phyloP scores from a whole-genome alignment of 2,329 filamentous ascomycete species.

The Cryphonectria naterciae region DNA sequence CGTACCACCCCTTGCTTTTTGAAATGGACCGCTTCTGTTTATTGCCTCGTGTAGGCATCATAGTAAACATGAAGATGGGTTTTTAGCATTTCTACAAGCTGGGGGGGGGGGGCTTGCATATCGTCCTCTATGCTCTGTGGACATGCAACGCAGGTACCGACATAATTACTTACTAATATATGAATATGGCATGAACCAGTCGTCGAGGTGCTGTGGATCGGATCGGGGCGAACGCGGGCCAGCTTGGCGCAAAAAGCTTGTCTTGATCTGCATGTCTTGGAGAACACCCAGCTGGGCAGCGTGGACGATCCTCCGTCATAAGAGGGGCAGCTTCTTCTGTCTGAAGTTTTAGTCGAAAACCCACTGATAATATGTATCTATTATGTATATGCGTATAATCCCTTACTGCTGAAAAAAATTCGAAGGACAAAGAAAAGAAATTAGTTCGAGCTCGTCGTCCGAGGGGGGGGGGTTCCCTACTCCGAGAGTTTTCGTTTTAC shows the following conservation, averaged over 20 bases:
- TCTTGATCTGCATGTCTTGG: background rate
- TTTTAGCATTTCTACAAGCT: background rate
- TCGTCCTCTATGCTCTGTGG: background rate
- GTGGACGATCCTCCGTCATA: background rate
- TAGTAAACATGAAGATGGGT: background rate
- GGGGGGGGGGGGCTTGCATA: background rate
- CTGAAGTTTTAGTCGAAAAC: background rate
- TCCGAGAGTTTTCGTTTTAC: background rate
- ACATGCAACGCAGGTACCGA: background rate
- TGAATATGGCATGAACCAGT: background rate
- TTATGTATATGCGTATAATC: background rate
- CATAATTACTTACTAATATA: background rate
- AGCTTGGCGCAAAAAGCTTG: conserved; percentile 8
- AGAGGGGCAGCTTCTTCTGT: background rate
- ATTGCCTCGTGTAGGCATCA: background rate
- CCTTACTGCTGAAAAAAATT: background rate
- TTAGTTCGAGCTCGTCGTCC: background rate
- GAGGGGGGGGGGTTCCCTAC: background rate
- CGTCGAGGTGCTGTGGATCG: background rate
- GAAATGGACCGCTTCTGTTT: background rate
- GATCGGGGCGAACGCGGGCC: background rate
- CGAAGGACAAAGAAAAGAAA: background rate
- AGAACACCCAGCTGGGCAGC: background rate
- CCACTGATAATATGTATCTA: background rate
- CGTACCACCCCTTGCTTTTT: background rate